A percentile compares a stretch with the other conserved stretches of the same genome.
Conservation (phyloP, 768 basidiomycete species). For the Boletus vermiculosoides region DNA sequence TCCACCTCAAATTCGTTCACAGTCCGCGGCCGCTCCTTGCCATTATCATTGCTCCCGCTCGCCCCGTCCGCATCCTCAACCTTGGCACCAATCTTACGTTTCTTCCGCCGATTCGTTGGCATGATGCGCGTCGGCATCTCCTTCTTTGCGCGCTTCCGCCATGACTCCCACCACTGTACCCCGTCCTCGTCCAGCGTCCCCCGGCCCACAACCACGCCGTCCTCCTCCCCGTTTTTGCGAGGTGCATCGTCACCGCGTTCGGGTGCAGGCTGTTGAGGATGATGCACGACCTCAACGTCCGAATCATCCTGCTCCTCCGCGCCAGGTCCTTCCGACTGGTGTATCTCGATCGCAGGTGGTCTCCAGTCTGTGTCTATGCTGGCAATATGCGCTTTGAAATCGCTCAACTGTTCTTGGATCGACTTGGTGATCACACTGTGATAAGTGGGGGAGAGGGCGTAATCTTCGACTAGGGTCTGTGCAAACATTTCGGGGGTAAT, state of each 20-base stretch:
- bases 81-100: slow-evolving; percentile 40
- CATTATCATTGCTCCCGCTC: slow-evolving; percentile 21
- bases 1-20: slow-evolving; percentile 66
- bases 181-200: slow-evolving; percentile 53
- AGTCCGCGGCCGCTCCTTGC: slow-evolving; percentile 47
- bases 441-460: slow-evolving; percentile 65
- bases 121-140: slow-evolving; percentile 31
- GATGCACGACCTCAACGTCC: slow-evolving; percentile 21
- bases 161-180: slow-evolving; percentile 66
- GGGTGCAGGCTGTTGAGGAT: slow-evolving; percentile 8
- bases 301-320: slow-evolving; percentile 33
- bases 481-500: slow-evolving; percentile 91
- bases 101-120: slow-evolving; percentile 37
- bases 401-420: slow-evolving; percentile 86
- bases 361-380: slow-evolving; percentile 48
- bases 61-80: slow-evolving; percentile 22
- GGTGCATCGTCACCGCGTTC: slow-evolving; percentile 26
- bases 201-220: slow-evolving; percentile 17
- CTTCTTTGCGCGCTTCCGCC: slow-evolving; percentile 52
- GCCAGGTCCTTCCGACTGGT: slow-evolving; percentile 20
- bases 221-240: slow-evolving; percentile 24
- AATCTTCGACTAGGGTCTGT: slow-evolving; percentile 88
- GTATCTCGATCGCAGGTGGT: slow-evolving; percentile 23
- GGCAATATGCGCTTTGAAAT: slow-evolving; percentile 68
- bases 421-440: slow-evolving; percentile 69